phyloP scores from a whole-genome alignment of 495 filamentous ascomycete species.

The Mycothermus thermophilus region DNA sequence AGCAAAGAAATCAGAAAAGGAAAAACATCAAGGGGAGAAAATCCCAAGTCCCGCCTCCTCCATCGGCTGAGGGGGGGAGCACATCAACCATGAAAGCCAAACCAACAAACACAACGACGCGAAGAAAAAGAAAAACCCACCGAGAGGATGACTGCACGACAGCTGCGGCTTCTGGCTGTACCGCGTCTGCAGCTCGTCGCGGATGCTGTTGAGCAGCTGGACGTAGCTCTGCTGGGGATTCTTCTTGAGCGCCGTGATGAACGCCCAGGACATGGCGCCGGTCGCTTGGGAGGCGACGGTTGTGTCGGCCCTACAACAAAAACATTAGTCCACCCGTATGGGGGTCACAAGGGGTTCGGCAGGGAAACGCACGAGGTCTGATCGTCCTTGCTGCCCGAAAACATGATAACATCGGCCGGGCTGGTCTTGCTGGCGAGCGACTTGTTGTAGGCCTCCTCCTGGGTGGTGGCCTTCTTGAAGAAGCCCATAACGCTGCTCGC shows the following conservation, averaged over 20 bases:
- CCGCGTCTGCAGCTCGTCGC: constrained; percentile 75
- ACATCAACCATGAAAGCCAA: constrained; percentile 5
- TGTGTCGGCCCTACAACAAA: constrained; percentile 43
- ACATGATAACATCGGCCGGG: constrained; percentile 93
- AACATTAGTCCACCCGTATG: no score
- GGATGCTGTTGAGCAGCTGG: constrained; percentile 86
- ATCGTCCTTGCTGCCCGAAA: constrained; percentile 89
- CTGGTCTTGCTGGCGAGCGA: constrained; percentile 83
- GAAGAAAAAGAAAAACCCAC: constrained; percentile 29
- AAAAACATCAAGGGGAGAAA: no score
- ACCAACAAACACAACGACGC: neutral
- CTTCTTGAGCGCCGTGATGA: constrained; percentile 86
- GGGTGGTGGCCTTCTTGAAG: constrained; percentile 82
- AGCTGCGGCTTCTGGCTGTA: constrained; percentile 96
- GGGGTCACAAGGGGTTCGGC: neutral
- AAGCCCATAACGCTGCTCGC: constrained; percentile 70
- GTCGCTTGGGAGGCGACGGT: constrained; percentile 71
- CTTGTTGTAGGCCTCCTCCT: constrained; percentile 67
- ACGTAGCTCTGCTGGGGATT: constrained; percentile 98
- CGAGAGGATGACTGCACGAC: constrained; percentile 89
- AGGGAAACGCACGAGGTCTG: constrained; percentile 72
- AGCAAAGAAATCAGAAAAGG: no score
- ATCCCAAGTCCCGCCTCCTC: neutral
- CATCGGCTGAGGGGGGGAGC: no score
- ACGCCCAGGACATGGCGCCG: constrained; percentile 96